Conservation (phyloP, 257 asterid species). For the Prunella vulgaris region DNA sequence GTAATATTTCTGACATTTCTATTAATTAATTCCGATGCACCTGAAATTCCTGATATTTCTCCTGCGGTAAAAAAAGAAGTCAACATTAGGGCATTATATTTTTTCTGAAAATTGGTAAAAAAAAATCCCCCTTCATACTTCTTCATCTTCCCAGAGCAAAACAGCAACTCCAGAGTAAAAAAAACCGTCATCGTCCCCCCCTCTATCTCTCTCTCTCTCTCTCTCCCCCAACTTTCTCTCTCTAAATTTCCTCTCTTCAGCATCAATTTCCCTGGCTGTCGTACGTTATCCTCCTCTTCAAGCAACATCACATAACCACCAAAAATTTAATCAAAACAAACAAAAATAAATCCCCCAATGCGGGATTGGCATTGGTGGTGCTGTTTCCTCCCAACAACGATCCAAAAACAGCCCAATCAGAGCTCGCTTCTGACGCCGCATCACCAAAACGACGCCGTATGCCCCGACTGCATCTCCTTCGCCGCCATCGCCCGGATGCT, state of each 20-base stretch:
- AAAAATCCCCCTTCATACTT: not conserved
- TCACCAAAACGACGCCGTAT: slow-evolving; percentile 29
- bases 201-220: not conserved
- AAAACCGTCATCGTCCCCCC: not conserved
- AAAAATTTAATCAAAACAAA: not conserved
- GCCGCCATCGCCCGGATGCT: slow-evolving; percentile 29
- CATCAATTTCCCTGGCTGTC: not conserved
- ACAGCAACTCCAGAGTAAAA: not conserved
- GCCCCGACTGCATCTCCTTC: slow-evolving; percentile 21
- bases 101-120: not conserved
- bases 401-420: slow-evolving; percentile 25
- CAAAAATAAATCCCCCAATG: slow-evolving; percentile 18
- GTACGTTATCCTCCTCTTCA: slow-evolving; percentile 17
- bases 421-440: slow-evolving; percentile 23
- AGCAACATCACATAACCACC: not conserved
- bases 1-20: too few relatives aligned
- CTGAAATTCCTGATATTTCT: too few relatives aligned
- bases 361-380: slow-evolving; percentile 35
- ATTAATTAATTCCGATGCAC: too few relatives aligned
- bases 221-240: not conserved
- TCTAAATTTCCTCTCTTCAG: not conserved
- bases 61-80: too few relatives aligned
- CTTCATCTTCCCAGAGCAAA: not conserved
- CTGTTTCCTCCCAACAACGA: slow-evolving; percentile 23
- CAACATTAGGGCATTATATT: not conserved